Base-by-base conservation (phyloP, 441 rosid genomes). In the Viola pubescens region DNA sequence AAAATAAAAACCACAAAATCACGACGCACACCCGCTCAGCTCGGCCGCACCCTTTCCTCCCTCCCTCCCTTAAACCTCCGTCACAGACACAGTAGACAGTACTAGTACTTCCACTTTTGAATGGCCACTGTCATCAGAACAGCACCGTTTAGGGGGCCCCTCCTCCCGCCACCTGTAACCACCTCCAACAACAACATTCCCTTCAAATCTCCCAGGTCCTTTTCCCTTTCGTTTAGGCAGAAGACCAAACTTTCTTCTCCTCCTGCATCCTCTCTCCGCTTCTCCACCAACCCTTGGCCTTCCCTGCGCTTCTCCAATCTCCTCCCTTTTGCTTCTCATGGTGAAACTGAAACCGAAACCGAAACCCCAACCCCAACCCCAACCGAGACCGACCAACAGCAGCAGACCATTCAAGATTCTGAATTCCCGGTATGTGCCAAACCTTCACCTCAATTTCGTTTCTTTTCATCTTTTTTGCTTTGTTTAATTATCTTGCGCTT, bases 41-140 rank as follows among this genome's bases (percentile, higher is more conserved):
- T 26, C 2, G 34, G 34, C 34, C 34, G 34, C 34, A 26, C 34
- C 34, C 34, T 26, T 26, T 26, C 34, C 34, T 26, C 34, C 34
- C 34, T 26, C 34, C 34, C 3, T 26, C 34, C 34, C 3, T 26
- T 1, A 26, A 26, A 26, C 34, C 34, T 26, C 34, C 34, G 34
- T 26, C 34, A 26, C 34, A 26, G 34, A 26, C 34, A 26, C 34
- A 26, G 34, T 26, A 26, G 34, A 26, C 34, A 26, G 34, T 26
- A 26, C 34, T 26, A 26, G 34, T 2, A 26, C 9, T 51, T 9
- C 37, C 46, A 26, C 9, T 2, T 26, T 12, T 7, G 13, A 37
- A 88, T 90, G 97, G 94, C 94, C 48, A 81, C 82, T 45, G 68
- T 86, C 71, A 75, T 85, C 62, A 81, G 75, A 71, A 73, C 97